Evolutionary conservation across 345 rosid species (phyloP).

Genomic region (thale cress (Arabidopsis thaliana)): TAIR10.1 NC_003075.7:14959501-14960000

Average conservation of each 20-base stretch:
- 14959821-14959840: neutral
- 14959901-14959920: constrained; percentile 27
- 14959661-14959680: constrained; percentile 80
- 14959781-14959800: neutral
- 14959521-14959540: neutral
- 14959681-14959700: constrained; percentile 11
- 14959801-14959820: neutral
- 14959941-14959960: constrained; percentile 36
- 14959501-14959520: neutral
- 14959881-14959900: constrained; percentile 39
- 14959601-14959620: constrained; percentile 57
- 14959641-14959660: constrained; percentile 64
- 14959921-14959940: constrained; percentile 33
- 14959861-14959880: constrained; percentile 30
- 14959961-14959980: constrained; percentile 50
- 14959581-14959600: constrained; percentile 63
- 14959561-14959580: constrained; percentile 58
- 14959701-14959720: neutral
- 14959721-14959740: constrained; percentile 20
- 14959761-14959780: constrained; percentile 18
- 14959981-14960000: constrained; percentile 45
- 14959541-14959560: constrained; percentile 42
- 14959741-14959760: constrained; percentile 22
- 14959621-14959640: constrained; percentile 84
- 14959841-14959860: neutral